Base-by-base conservation (phyloP, 306 rosid species). In the Fragaria nilgerrensis region DNA sequence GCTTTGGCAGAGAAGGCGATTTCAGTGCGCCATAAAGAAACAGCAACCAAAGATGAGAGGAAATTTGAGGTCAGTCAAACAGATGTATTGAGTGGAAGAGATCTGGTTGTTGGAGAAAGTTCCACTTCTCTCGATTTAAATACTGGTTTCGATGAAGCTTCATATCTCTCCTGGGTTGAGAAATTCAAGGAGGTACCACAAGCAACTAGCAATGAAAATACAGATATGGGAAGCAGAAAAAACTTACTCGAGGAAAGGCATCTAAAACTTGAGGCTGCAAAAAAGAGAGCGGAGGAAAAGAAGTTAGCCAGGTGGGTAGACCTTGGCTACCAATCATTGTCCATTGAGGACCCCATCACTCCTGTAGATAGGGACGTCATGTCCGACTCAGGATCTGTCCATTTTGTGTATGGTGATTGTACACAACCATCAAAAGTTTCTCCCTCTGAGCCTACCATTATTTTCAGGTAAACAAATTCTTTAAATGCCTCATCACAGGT, bases 381-480 rank as follows among this genome's bases (percentile, higher is more conserved):
- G 80, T 85, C 86, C 65, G 95, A 88, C 74, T 74, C 86, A 77
- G 98, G 97, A 76, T 88, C 92, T 81, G 93, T 94, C 82, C 87
- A 85, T 72, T 92, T 88, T 80, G 91, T 95, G 41, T 90, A 88
- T 71, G 97, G 98, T 70, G 97, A 92, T 79, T 95, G 98, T 82
- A 92, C 96, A 58, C 84, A 86, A 27, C 93, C 98, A 34, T 83
- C 87, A 55, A 79, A 75, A 44, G 73, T 80, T 85, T 80, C 82
- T 75, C 85, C 89, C 32, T 82, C 95, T 63, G 90, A 95, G 65
- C 92, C 93, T 17, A 73, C 91, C 64, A 65, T 95, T 49, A 83
- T 92, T 69, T 90, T 92, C 90, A 92, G 97, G 98, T 84, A 64
- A 76, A 68, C 71, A 66, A 23, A 44, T 68, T 63, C 16, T 44